Evolutionary conservation across 192 early-diverging fungal species (phyloP).

Genomic region (Chytriomyces hyalinus): DNA sequence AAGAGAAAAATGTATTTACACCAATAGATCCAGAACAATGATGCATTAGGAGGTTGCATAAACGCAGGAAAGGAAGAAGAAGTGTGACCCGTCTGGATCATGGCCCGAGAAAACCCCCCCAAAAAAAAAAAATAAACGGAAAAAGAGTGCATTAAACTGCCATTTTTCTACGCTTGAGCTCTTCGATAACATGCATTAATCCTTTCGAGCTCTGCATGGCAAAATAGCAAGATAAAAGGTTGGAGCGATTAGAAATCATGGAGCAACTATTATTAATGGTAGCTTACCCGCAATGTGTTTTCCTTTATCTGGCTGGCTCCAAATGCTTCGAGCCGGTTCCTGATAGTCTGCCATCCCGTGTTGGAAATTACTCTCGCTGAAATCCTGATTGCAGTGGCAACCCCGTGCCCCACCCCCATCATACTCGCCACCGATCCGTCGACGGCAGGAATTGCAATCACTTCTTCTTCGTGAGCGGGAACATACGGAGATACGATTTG

Average conservation of each 20-base stretch:
- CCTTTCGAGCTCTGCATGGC: slow-evolving; percentile 47
- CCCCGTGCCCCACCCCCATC: not conserved
- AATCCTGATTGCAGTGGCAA: slow-evolving; percentile 74
- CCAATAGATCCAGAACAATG: not conserved
- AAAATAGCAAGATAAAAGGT: not conserved
- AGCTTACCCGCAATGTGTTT: slow-evolving; percentile 63
- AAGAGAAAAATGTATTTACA: not conserved
- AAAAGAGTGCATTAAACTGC: not conserved
- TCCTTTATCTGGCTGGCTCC: slow-evolving; percentile 85
- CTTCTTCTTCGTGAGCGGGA: not conserved
- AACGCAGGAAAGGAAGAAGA: too few species aligned
- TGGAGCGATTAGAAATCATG: not conserved
- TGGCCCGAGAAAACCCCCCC: too few species aligned
- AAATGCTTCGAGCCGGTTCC: slow-evolving; percentile 84
- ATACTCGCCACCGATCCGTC: not conserved
- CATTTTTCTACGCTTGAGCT: slow-evolving; percentile 31
- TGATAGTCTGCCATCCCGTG: slow-evolving; percentile 80
- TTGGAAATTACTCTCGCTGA: slow-evolving; percentile 88
- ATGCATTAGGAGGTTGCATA: too few species aligned
- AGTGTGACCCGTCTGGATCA: too few species aligned
- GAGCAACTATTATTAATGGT: not conserved
- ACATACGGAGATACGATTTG: slow-evolving; percentile 55
- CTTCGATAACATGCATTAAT: slow-evolving; percentile 51
- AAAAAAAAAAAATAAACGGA: too few species aligned
- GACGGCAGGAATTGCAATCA: not conserved